These are phyloP conservation scores for Theobroma grandiflorum DNA, from an alignment of 441 rosid genomes.

Conservation along the genomic window DNA sequence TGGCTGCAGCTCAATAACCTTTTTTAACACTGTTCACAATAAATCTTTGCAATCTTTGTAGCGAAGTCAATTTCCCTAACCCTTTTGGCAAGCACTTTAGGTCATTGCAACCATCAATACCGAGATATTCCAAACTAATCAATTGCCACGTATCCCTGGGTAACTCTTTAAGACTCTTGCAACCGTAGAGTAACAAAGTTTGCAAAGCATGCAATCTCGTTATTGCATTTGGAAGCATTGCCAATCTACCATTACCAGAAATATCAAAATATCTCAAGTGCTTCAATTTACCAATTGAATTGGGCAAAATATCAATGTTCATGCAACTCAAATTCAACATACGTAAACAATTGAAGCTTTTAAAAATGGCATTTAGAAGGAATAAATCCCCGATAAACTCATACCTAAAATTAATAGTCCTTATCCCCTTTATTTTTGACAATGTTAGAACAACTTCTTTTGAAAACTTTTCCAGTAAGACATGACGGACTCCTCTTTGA, in stretches of 20 bases:
- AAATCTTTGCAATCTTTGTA: not conserved
- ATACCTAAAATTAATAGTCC: not conserved
- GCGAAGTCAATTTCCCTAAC: slow-evolving; percentile 13
- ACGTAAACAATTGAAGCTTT: not conserved
- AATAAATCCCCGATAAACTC: too few species aligned
- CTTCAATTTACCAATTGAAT: slow-evolving; percentile 6
- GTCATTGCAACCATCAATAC: not conserved
- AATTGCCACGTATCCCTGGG: not conserved
- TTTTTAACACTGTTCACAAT: not conserved
- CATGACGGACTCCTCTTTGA: not conserved
- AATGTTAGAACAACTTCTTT: too few species aligned
- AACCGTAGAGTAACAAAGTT: not conserved
- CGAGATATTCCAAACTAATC: slow-evolving; percentile 8
- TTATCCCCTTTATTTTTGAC: not conserved
- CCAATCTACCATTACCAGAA: not conserved
- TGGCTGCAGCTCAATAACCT: not conserved
- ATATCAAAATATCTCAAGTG: slow-evolving; percentile 23
- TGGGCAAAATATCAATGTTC: not conserved
- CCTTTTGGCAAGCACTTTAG: slow-evolving; percentile 2
- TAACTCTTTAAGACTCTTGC: not conserved
- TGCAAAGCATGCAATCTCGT: slow-evolving; percentile 9
- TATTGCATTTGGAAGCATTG: slow-evolving; percentile 15
- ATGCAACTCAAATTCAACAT: slow-evolving; percentile 1
- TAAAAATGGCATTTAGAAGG: not conserved
- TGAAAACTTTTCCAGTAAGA: not conserved